phyloP scores from a whole-genome alignment of 768 basidiomycete species.

The Exsudoporus frostii region DNA sequence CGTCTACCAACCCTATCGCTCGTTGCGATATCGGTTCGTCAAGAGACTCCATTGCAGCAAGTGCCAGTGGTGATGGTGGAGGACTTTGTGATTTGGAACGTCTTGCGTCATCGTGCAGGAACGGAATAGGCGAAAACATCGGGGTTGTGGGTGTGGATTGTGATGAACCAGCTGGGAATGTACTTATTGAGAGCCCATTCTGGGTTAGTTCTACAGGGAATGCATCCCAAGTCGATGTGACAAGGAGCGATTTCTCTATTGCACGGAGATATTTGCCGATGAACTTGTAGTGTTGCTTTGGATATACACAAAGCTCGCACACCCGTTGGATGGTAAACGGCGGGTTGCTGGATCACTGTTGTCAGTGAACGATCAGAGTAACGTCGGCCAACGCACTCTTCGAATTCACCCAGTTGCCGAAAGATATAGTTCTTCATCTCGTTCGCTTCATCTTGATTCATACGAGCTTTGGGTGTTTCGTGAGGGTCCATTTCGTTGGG shows the following conservation, averaged over 20 bases:
- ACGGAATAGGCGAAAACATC: slow-evolving; percentile 84
- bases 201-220: slow-evolving; percentile 50
- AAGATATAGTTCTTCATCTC: slow-evolving; percentile 56
- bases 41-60: slow-evolving; percentile 39
- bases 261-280: slow-evolving; percentile 89
- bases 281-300: slow-evolving; percentile 67
- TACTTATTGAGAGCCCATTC: slow-evolving; percentile 26
- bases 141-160: slow-evolving; percentile 71
- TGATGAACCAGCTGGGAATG: slow-evolving; percentile 43
- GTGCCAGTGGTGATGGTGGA: slow-evolving; percentile 67
- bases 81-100: slow-evolving; percentile 78
- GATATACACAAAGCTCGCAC: slow-evolving; percentile 74
- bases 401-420: slow-evolving; percentile 68
- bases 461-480: slow-evolving; percentile 53
- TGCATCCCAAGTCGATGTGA: slow-evolving; percentile 74
- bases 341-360: slow-evolving; percentile 39
- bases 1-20: slow-evolving; percentile 76
- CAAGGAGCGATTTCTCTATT: slow-evolving; percentile 75
- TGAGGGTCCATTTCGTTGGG: slow-evolving; percentile 46
- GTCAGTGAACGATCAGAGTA: slow-evolving; percentile 4
- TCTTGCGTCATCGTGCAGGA: slow-evolving; percentile 80
- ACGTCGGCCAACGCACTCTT: slow-evolving; percentile 48
- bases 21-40: slow-evolving; percentile 40
- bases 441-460: slow-evolving; percentile 60
- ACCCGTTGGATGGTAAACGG: slow-evolving; percentile 91